Evolutionary conservation across 163 green algal species (phyloP).

Genomic region (Volvox carteri): DNA sequence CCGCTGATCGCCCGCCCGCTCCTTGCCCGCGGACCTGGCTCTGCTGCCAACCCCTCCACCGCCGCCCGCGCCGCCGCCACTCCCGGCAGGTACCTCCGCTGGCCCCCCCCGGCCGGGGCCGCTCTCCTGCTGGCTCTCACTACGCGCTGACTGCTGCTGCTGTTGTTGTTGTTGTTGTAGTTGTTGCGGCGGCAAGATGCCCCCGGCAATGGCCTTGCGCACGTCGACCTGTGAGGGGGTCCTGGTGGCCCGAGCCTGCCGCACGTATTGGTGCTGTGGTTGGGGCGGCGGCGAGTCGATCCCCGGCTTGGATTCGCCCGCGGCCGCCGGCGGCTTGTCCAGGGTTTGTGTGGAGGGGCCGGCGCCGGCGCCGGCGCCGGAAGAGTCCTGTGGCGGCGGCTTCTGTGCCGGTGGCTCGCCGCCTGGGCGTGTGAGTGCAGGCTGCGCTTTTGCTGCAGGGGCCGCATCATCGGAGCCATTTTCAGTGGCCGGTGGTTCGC

Average conservation of each 20-base stretch:
- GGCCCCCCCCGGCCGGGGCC: too few species aligned
- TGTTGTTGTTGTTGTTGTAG: neutral
- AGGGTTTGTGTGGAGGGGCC: neutral
- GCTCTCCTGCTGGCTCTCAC: neutral
- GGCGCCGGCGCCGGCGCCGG: too few species aligned
- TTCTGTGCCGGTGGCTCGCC: too few species aligned
- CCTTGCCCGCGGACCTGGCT: neutral
- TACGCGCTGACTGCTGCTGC: too few species aligned
- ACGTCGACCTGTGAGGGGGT: neutral
- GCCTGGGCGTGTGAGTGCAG: too few species aligned
- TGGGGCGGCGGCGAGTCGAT: neutral
- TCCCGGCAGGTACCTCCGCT: too few species aligned
- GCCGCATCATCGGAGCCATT: neutral
- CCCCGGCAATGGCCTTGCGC: neutral
- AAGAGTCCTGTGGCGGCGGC: too few species aligned
- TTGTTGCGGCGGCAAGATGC: neutral
- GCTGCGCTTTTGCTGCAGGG: neutral
- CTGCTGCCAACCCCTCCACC: neutral
- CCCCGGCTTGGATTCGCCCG: neutral
- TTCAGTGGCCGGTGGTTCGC: neutral
- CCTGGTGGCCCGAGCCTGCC: neutral
- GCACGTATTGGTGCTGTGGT: neutral
- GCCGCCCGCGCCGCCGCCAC: neutral
- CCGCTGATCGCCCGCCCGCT: neutral
- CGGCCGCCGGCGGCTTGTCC: neutral